Conservation (phyloP, 495 filamentous ascomycete genomes). For the Neurospora cerealis region DNA sequence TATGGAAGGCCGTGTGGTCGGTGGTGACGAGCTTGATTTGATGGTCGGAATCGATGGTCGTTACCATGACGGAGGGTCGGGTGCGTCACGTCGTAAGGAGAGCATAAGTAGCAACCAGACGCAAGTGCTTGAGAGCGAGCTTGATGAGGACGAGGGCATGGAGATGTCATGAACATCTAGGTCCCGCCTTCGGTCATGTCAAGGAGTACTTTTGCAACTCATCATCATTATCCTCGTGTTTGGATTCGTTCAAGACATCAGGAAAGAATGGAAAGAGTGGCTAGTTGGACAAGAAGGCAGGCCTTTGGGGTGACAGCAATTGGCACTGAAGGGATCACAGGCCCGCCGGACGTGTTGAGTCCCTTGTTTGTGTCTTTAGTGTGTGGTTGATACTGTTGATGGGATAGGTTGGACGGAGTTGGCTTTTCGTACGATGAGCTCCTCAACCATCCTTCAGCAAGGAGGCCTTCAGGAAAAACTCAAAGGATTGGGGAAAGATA, state of each 20-base stretch:
- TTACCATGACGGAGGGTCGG: conserved; percentile 45
- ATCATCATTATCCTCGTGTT: neutral
- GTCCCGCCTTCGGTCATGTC: neutral
- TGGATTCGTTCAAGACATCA: neutral
- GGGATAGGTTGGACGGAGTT: neutral
- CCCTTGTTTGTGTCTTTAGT: neutral
- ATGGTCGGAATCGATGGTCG: conserved; percentile 55
- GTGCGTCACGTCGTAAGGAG: conserved; percentile 38
- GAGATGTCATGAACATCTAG: conserved; percentile 27
- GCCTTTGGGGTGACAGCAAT: neutral
- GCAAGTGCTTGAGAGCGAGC: conserved; percentile 51
- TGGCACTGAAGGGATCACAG: neutral
- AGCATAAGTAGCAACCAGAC: conserved; percentile 49
- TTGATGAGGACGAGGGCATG: conserved; percentile 59
- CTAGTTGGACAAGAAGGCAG: neutral
- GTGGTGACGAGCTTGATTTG: conserved; percentile 69
- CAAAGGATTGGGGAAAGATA: neutral
- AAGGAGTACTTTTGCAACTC: neutral
- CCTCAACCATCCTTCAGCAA: neutral
- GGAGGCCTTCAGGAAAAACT: neutral
- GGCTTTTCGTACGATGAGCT: neutral
- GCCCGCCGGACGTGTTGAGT: neutral
- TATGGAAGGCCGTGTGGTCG: conserved; percentile 76
- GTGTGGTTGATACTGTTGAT: neutral
- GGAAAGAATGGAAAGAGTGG: neutral